phyloP scores from a whole-genome alignment of 805 yeast genomes.

The Saturnispora sanitii region DNA sequence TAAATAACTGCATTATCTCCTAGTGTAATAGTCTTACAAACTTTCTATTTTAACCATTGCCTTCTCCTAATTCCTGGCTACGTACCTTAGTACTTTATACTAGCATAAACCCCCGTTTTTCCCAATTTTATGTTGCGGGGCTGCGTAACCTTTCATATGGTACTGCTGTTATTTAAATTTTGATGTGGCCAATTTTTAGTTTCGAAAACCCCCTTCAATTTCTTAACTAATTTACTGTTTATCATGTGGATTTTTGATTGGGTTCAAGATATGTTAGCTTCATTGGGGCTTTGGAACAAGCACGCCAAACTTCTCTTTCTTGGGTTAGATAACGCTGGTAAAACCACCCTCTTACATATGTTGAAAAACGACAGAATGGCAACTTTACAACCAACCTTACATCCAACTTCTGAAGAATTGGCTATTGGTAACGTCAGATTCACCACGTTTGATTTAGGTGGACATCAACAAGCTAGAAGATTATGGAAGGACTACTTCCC shows the following conservation, averaged over 20 bases:
- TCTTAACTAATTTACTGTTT: neutral
- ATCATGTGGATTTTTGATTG: conserved; percentile 31
- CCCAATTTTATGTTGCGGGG: no score
- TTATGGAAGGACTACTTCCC: conserved; percentile 99
- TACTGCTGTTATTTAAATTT: no score
- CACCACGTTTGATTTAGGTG: conserved; percentile 98
- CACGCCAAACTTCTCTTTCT: conserved; percentile 93
- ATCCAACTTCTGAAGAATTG: conserved; percentile 96
- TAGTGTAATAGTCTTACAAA: no score
- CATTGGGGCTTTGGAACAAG: conserved; percentile 81
- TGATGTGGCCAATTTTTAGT: no score
- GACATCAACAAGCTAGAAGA: conserved; percentile 97
- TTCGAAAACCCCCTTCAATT: neutral
- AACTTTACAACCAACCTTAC: conserved; percentile 94
- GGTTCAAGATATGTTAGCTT: conserved; percentile 66
- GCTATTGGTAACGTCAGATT: conserved; percentile 94
- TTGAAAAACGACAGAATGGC: conserved; percentile 93
- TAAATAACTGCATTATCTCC: no score
- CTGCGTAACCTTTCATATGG: no score
- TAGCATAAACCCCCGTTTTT: no score
- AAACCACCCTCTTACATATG: conserved; percentile 82
- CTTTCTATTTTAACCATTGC: no score
- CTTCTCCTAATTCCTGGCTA: no score
- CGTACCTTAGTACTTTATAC: no score
- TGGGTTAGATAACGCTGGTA: conserved; percentile 97